Evolutionary conservation across 495 filamentous ascomycete species (phyloP), one percentile per base, ranked within the genome.

Genomic region (Trichoderma orchidacearum): DNA sequence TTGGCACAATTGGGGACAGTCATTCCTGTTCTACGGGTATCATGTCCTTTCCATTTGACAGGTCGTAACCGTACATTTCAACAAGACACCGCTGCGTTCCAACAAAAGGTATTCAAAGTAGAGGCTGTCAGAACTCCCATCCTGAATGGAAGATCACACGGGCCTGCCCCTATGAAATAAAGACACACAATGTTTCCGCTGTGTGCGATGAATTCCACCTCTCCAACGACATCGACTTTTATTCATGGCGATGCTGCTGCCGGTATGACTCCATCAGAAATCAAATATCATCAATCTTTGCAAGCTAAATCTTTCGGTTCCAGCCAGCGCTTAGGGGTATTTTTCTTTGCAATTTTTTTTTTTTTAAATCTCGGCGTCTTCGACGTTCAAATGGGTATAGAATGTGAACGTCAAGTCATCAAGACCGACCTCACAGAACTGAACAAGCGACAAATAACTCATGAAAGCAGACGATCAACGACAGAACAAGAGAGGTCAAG

Each of bases 291-390:
- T 48, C 18, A 25, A 48, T 48, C 41, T 48, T n/a, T 48, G 41
- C 41, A 48, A 48, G 27, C 41, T 25, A 48, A 27, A 48, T 48
- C 15, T 23, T 48, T 25, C 41, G 2, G 18, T 28, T 55, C 32
- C 53, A 25, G 15, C 41, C 41, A 50, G 30, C 41, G 18, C 41
- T 3, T 27, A 48, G 18, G 41, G 53, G 53, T 55, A 55, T 55
- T 55, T n/a, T 55, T 55, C 53, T 23, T 55, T n/a, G 32, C 32
- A 55, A 55, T 55, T 38, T 56, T 56, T 56, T 12, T 56, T 13
- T 29, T 56, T 29, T 21, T 30, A n/a, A n/a, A n/a, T n/a, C n/a
- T 48, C 21, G 8, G 27, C 41, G 41, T 48, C 41, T 51, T 8
- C 12, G 23, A 50, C 55, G 55, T 29, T 30, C 28, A 29, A 29